phyloP scores from a whole-genome alignment of 495 filamentous ascomycete species.

The Aspergillus biplanus region DNA sequence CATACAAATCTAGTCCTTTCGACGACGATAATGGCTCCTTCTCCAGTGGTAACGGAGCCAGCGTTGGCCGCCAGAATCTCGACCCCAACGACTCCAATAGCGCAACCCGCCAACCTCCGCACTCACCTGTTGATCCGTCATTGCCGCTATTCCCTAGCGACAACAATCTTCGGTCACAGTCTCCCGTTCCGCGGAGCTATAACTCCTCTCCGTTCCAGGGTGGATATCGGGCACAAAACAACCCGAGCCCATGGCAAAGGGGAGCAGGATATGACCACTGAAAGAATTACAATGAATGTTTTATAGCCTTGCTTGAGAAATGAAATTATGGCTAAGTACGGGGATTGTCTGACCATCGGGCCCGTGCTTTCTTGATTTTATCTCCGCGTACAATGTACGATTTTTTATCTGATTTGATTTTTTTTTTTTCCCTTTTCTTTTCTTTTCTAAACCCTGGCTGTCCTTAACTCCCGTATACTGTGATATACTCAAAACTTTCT shows the following conservation, averaged over 20 bases:
- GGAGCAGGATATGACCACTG: conserved; percentile 69
- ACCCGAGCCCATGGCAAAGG: conserved; percentile 66
- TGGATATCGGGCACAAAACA: conserved; percentile 55
- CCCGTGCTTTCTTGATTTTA: conserved; percentile 32
- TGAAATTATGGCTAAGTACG: conserved; percentile 52
- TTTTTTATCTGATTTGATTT: conserved; percentile 21
- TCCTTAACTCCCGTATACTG: conserved; percentile 22
- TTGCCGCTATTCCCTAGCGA: conserved; percentile 64
- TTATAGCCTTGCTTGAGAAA: conserved; percentile 35
- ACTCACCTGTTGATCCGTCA: conserved; percentile 66
- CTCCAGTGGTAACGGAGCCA: conserved; percentile 50
- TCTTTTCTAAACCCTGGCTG: conserved; percentile 20
- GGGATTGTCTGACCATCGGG: conserved; percentile 35
- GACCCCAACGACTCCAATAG: conserved; percentile 27
- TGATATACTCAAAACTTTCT: conserved; percentile 30
- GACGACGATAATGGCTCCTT: conserved; percentile 80
- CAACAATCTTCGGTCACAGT: conserved; percentile 37
- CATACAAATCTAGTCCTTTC: conserved; percentile 67
- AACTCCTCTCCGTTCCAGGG: conserved; percentile 38
- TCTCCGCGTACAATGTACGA: conserved; percentile 1
- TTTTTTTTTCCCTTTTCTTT: conserved; percentile 24
- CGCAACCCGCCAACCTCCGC: conserved; percentile 28
- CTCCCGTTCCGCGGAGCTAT: conserved; percentile 39
- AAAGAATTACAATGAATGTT: conserved; percentile 31
- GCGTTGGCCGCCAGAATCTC: conserved; percentile 33